Evolutionary conservation across 2,329 filamentous ascomycete species (phyloP).

Genomic region (Penicillium glabrum): DNA sequence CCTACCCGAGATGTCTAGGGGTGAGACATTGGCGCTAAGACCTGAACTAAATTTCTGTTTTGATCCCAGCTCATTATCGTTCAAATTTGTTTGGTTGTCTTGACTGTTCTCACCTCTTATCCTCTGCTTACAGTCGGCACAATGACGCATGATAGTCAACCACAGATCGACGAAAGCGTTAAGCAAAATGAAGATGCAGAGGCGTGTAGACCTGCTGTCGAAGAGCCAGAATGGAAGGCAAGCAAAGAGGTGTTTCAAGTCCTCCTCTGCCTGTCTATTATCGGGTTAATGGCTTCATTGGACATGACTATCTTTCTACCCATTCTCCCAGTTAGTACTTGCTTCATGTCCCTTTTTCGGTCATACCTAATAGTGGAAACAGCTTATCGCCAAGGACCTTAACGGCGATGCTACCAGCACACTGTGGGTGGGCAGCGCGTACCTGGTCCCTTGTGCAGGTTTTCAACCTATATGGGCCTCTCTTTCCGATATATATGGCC

Average conservation of each 20-base stretch:
- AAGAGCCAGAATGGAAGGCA: neutral
- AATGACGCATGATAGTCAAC: neutral
- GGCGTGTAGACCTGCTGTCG: neutral
- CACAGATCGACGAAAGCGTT: neutral
- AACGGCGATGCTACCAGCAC: conserved; percentile 6
- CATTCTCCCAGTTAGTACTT: neutral
- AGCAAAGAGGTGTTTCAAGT: neutral
- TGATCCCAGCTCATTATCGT: neutral
- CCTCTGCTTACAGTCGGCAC: neutral
- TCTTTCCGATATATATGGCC: conserved; percentile 4
- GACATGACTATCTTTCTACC: neutral
- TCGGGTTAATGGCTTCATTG: neutral
- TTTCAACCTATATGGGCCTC: conserved; percentile 5
- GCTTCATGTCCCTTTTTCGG: neutral
- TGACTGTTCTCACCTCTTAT: neutral
- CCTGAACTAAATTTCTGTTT: neutral
- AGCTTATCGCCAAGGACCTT: conserved; percentile 7
- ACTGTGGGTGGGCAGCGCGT: conserved; percentile 8
- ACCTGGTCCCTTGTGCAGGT: conserved; percentile 4
- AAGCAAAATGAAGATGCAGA: neutral
- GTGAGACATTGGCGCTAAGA: neutral
- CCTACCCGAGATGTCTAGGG: neutral
- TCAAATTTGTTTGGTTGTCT: neutral
- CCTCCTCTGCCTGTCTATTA: neutral
- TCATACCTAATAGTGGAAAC: neutral